A percentile compares a stretch with the other conserved stretches of the same genome.
Evolutionary conservation across 2,329 filamentous ascomycete genomes (phyloP).

Genomic region (Trichoderma sp.): DNA sequence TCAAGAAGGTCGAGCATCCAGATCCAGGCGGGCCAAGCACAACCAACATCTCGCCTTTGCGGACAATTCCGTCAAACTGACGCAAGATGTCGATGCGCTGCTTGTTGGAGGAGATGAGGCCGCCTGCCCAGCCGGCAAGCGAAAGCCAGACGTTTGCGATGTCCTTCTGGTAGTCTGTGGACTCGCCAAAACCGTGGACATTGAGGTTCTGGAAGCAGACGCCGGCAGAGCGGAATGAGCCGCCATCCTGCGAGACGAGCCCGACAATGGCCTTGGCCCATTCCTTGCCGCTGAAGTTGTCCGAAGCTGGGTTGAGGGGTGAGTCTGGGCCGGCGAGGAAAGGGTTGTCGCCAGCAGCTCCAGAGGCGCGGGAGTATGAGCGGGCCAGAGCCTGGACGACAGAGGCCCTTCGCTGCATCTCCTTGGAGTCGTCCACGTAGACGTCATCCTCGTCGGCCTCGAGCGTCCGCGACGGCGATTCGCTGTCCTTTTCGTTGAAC

Average conservation of each 20-base stretch:
- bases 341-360: constrained; percentile 47
- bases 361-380: constrained; percentile 54
- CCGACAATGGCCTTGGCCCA: constrained; percentile 64
- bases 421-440: constrained; percentile 34
- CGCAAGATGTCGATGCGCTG: constrained; percentile 68
- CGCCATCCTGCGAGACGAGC: constrained; percentile 54
- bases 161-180: constrained; percentile 71
- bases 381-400: constrained; percentile 59
- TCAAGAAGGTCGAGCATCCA: constrained; percentile 84
- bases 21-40: constrained; percentile 71
- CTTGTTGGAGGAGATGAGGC: constrained; percentile 54
- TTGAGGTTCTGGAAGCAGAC: constrained; percentile 68
- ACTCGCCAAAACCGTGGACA: constrained; percentile 66
- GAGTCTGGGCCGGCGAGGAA: constrained; percentile 53
- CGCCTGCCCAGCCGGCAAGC: constrained; percentile 44
- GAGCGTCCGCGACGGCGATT: constrained; percentile 34
- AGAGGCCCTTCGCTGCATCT: constrained; percentile 53
- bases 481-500: constrained; percentile 42
- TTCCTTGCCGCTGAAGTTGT: constrained; percentile 54
- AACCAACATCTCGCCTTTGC: constrained; percentile 73
- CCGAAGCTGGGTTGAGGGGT: constrained; percentile 55
- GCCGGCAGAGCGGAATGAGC: constrained; percentile 61
- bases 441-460: constrained; percentile 32
- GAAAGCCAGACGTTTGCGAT: constrained; percentile 64
- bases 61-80: constrained; percentile 67